Evolutionary conservation across 768 basidiomycete genomes (phyloP).

Genomic region (Boletus huronensis): DNA sequence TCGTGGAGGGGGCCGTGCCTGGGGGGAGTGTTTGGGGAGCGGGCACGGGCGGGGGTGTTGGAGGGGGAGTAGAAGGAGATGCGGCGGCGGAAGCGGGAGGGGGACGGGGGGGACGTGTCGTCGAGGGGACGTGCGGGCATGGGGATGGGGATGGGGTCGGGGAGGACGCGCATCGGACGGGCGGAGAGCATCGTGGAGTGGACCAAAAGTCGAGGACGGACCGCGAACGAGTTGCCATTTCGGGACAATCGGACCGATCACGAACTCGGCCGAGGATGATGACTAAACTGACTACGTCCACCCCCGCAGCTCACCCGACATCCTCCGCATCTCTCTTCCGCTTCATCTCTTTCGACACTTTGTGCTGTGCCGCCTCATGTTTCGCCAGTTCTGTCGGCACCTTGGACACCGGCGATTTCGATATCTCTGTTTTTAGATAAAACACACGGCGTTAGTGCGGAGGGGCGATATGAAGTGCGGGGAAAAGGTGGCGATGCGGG

Average conservation of each 20-base stretch:
- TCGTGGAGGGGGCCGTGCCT: slow-evolving; percentile 80
- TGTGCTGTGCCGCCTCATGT: slow-evolving; percentile 89
- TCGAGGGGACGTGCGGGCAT: neutral
- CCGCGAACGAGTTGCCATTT: slow-evolving; percentile 10
- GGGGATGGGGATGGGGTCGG: neutral
- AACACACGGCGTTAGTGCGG: slow-evolving; percentile 15
- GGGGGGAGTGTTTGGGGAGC: neutral
- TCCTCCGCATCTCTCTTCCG: slow-evolving; percentile 86
- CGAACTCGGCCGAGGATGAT: slow-evolving; percentile 11
- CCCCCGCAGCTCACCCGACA: slow-evolving; percentile 38
- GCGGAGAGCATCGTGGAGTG: slow-evolving; percentile 35
- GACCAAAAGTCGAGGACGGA: neutral
- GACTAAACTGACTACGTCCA: neutral
- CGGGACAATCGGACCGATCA: slow-evolving; percentile 17
- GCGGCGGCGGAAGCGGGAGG: slow-evolving; percentile 28
- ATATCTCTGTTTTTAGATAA: slow-evolving; percentile 59
- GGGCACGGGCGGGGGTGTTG: neutral
- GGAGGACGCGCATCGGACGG: slow-evolving; percentile 34
- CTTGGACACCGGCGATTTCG: slow-evolving; percentile 90
- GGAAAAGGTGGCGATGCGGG: slow-evolving; percentile 8
- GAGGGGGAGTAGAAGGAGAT: slow-evolving; percentile 27
- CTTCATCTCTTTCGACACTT: slow-evolving; percentile 93
- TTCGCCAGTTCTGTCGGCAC: slow-evolving; percentile 84
- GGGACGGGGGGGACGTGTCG: slow-evolving; percentile 10
- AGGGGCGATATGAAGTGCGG: no score